A percentile compares a stretch with the other conserved stretches of the same genome.
Evolutionary conservation across 371 early-diverging fungal species (phyloP).

Genomic region (Actinomucor elegans): DNA sequence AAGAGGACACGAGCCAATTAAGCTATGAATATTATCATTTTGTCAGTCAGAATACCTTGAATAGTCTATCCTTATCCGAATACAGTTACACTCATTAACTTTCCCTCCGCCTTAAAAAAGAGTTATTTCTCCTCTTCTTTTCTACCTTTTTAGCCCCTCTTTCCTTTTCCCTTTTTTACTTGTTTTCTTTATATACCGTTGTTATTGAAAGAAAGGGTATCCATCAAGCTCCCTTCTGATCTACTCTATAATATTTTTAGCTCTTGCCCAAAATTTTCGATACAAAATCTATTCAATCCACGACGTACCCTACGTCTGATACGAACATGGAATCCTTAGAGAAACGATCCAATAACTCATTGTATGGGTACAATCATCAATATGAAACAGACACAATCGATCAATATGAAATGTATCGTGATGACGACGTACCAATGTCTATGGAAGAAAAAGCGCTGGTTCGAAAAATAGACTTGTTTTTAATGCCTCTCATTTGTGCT

Average conservation of each 20-base stretch:
- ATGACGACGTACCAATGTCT: conserved; percentile 18
- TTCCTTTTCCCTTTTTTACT: background rate
- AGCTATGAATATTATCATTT: too few relatives aligned
- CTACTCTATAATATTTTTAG: too few relatives aligned
- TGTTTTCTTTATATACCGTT: background rate
- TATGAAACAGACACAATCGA: conserved; percentile 8
- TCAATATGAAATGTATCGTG: conserved; percentile 6
- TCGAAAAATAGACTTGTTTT: conserved; percentile 34
- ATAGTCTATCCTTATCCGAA: background rate
- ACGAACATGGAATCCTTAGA: conserved; percentile 9
- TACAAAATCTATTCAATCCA: conserved; percentile 10
- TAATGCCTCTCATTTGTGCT: conserved; percentile 40
- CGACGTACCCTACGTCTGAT: conserved; percentile 11
- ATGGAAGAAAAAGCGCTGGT: conserved; percentile 36
- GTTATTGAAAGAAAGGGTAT: too few relatives aligned
- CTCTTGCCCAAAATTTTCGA: conserved; percentile 10
- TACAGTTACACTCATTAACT: conserved; percentile 1
- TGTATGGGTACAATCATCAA: conserved; percentile 6
- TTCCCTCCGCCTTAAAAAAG: background rate
- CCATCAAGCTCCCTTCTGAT: too few relatives aligned
- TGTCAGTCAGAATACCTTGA: too few relatives aligned
- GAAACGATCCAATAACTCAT: conserved; percentile 12
- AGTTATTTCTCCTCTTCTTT: background rate
- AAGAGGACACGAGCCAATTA: too few relatives aligned
- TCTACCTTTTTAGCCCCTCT: background rate